Evolutionary conservation across 1,139 yeast species (phyloP).

Genomic region (Komagataea norvegica): DNA sequence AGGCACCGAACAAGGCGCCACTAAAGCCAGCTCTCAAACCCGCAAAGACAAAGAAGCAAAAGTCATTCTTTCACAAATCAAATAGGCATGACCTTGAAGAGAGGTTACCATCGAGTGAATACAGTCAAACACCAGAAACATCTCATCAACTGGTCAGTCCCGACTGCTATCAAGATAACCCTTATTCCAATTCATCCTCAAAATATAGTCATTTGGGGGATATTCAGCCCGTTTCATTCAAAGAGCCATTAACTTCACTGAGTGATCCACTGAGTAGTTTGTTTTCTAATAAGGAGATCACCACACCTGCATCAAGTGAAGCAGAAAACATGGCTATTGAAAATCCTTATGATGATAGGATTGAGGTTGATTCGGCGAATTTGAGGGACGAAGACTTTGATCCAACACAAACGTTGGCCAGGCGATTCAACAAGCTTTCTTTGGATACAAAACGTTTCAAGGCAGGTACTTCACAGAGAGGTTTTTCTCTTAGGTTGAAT

Average conservation of each 20-base stretch:
- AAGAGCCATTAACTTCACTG: constrained; percentile 2
- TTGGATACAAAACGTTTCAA: neutral
- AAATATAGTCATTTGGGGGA: neutral
- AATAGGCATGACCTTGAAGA: neutral
- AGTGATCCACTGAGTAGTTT: constrained; percentile 7
- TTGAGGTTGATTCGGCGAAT: neutral
- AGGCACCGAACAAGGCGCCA: neutral
- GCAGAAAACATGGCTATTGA: constrained; percentile 3
- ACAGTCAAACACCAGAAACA: constrained; percentile 17
- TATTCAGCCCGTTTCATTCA: neutral
- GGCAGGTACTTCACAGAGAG: neutral
- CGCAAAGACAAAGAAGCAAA: constrained; percentile 4
- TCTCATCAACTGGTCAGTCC: constrained; percentile 1
- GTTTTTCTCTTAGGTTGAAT: constrained; percentile 7
- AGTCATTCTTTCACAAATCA: constrained; percentile 4
- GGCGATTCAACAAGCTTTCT: constrained; percentile 12
- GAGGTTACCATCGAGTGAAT: constrained; percentile 17
- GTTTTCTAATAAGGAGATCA: constrained; percentile 5
- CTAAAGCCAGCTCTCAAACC: constrained; percentile 2
- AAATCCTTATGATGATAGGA: no score
- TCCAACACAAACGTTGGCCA: constrained; percentile 5
- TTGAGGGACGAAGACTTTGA: neutral
- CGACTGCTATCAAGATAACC: constrained; percentile 1
- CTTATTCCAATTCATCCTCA: neutral
- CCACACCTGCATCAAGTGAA: neutral